A percentile compares a stretch with the other conserved stretches of the same genome.
Evolutionary conservation across 805 yeast species (phyloP).

Genomic region (Candida nemodendra): DNA sequence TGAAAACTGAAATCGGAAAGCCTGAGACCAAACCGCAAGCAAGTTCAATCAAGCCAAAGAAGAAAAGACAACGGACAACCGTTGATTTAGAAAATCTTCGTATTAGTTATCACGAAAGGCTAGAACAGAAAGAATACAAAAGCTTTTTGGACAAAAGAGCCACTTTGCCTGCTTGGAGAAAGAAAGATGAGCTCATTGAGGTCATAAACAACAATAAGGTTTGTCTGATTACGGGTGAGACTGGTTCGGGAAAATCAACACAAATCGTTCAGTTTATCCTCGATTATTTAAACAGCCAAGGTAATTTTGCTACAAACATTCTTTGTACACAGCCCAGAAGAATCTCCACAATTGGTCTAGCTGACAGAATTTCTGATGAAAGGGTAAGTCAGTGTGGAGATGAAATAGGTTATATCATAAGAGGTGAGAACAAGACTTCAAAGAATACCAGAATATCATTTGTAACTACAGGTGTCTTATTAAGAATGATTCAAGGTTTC

Average conservation of each 20-base stretch:
- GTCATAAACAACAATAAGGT: constrained; percentile 60
- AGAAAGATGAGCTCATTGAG: constrained; percentile 52
- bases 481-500: constrained; percentile 74
- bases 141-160: constrained; percentile 44
- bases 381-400: constrained; percentile 61
- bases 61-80: constrained; percentile 17
- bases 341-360: constrained; percentile 91
- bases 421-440: constrained; percentile 79
- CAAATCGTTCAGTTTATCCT: constrained; percentile 88
- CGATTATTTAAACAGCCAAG: constrained; percentile 55
- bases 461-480: constrained; percentile 88
- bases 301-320: constrained; percentile 56
- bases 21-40: constrained; percentile 1
- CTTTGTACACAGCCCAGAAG: constrained; percentile 95
- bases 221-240: constrained; percentile 88
- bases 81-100: constrained; percentile 36
- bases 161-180: constrained; percentile 82
- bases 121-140: constrained; percentile 34
- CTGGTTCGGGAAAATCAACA: constrained; percentile 97
- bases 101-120: constrained; percentile 34
- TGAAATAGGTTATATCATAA: constrained; percentile 84
- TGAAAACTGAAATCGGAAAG: constrained; percentile 2
- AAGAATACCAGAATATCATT: constrained; percentile 72
- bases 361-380: constrained; percentile 89
- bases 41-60: constrained; percentile 5